These are phyloP conservation scores for Taxillus chinensis DNA, from an alignment of 164 flowering plant species.

Conservation along the genomic window DNA sequence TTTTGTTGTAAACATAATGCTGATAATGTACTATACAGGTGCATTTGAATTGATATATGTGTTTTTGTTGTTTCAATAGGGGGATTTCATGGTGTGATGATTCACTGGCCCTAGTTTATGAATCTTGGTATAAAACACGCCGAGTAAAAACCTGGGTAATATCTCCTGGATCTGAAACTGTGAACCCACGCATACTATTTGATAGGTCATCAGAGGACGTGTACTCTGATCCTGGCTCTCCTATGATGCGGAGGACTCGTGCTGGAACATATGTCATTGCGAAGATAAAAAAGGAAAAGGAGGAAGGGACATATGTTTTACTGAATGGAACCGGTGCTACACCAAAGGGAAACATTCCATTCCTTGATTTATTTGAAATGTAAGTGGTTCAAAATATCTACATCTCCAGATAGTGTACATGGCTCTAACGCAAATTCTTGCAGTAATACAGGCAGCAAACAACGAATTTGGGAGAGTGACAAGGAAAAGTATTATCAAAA, in stretches of 20 bases:
- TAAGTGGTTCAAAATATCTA: constrained; percentile 28
- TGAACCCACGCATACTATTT: constrained; percentile 66
- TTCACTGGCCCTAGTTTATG: constrained; percentile 83
- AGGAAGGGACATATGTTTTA: constrained; percentile 54
- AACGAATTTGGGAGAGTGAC: constrained; percentile 94
- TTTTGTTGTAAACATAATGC: too few relatives aligned
- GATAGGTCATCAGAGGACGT: constrained; percentile 98
- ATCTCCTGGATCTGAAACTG: constrained; percentile 63
- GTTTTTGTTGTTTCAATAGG: constrained; percentile 24
- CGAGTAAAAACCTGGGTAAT: constrained; percentile 81
- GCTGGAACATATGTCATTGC: constrained; percentile 87
- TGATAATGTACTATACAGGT: too few relatives aligned
- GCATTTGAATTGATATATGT: neutral
- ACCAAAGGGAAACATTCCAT: constrained; percentile 91
- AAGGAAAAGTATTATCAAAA: constrained; percentile 79
- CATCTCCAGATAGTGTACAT: neutral
- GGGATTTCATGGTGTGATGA: constrained; percentile 97
- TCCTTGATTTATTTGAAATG: constrained; percentile 93
- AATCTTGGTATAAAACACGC: constrained; percentile 96
- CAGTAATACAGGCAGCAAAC: constrained; percentile 89
- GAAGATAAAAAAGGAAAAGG: constrained; percentile 60
- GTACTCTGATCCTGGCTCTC: constrained; percentile 97
- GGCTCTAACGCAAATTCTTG: constrained; percentile 19
- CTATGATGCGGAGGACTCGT: constrained; percentile 81
- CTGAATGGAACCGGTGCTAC: constrained; percentile 97